Evolutionary conservation across 2,329 filamentous ascomycete species (phyloP).

Genomic region (Tolypocladium capitatum): DNA sequence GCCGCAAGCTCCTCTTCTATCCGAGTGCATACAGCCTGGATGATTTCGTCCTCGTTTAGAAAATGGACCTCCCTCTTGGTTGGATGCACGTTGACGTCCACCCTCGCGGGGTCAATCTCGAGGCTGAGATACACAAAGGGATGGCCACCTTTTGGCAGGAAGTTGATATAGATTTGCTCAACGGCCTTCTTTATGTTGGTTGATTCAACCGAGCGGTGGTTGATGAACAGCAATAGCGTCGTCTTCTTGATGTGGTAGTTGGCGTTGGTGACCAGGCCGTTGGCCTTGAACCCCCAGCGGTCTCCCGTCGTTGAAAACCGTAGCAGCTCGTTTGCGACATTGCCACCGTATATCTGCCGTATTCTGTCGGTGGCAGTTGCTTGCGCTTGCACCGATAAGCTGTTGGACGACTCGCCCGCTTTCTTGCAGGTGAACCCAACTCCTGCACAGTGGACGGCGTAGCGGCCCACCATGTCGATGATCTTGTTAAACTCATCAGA

Average conservation of each 20-base stretch:
- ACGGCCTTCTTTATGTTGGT: conserved; percentile 75
- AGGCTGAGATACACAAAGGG: conserved; percentile 88
- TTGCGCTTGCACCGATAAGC: conserved; percentile 63
- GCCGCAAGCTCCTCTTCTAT: conserved; percentile 67
- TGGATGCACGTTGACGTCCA: conserved; percentile 96
- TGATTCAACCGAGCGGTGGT: conserved; percentile 88
- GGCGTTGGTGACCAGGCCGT: conserved; percentile 76
- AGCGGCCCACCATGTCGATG: conserved; percentile 83
- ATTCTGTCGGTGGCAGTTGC: conserved; percentile 72
- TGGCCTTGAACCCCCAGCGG: conserved; percentile 72
- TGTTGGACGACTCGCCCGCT: conserved; percentile 73
- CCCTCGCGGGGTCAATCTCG: conserved; percentile 79
- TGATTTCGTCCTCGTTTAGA: conserved; percentile 92
- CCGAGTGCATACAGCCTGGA: conserved; percentile 69
- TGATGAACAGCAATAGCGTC: conserved; percentile 83
- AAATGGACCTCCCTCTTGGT: conserved; percentile 97
- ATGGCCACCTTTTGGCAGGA: conserved; percentile 85
- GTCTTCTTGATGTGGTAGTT: conserved; percentile 93
- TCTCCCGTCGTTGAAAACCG: conserved; percentile 58
- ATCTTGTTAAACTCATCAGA: conserved; percentile 98
- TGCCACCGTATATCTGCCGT: conserved; percentile 73
- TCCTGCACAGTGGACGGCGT: conserved; percentile 82
- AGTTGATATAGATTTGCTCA: conserved; percentile 77
- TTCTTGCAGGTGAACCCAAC: conserved; percentile 97
- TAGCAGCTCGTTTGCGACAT: conserved; percentile 78